phyloP scores from a whole-genome alignment of 306 rosid species.

The Argentina anserina region DNA sequence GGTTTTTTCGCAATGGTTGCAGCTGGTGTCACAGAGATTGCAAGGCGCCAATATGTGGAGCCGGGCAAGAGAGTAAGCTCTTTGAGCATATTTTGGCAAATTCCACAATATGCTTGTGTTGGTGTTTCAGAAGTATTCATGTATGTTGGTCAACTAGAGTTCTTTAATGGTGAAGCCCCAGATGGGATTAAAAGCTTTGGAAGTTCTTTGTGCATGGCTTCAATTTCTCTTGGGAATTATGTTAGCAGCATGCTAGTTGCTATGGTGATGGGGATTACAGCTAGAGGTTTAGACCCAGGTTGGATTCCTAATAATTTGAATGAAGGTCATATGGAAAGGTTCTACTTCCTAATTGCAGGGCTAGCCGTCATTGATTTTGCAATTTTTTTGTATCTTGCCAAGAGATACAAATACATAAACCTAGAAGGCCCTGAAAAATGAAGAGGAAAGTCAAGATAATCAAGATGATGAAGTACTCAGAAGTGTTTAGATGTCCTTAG shows the following conservation, averaged over 20 bases:
- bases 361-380: slow-evolving; percentile 46
- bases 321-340: slow-evolving; percentile 60
- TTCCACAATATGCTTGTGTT: slow-evolving; percentile 60
- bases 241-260: slow-evolving; percentile 53
- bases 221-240: slow-evolving; percentile 66
- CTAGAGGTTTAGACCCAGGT: slow-evolving; percentile 44
- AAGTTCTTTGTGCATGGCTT: slow-evolving; percentile 78
- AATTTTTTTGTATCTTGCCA: slow-evolving; percentile 44
- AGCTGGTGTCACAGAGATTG: slow-evolving; percentile 55
- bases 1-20: slow-evolving; percentile 59
- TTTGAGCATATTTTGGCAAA: slow-evolving; percentile 66
- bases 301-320: slow-evolving; percentile 70
- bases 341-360: slow-evolving; percentile 60
- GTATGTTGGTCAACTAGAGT: slow-evolving; percentile 74
- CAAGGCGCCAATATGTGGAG: slow-evolving; percentile 41
- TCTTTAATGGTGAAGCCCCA: slow-evolving; percentile 70
- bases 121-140: slow-evolving; percentile 76
- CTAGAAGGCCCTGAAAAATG: slow-evolving; percentile 16
- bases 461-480: slow-evolving; percentile 3
- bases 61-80: slow-evolving; percentile 41
- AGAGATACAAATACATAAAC: slow-evolving; percentile 44
- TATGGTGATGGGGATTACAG: slow-evolving; percentile 53
- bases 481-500: not conserved
- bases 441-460: not conserved
- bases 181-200: slow-evolving; percentile 83